Percentiles rank a stretch among this genome's conserved stretches.
phyloP scores from a whole-genome alignment of 2,329 filamentous ascomycete species.

The Xylaria sp. region DNA sequence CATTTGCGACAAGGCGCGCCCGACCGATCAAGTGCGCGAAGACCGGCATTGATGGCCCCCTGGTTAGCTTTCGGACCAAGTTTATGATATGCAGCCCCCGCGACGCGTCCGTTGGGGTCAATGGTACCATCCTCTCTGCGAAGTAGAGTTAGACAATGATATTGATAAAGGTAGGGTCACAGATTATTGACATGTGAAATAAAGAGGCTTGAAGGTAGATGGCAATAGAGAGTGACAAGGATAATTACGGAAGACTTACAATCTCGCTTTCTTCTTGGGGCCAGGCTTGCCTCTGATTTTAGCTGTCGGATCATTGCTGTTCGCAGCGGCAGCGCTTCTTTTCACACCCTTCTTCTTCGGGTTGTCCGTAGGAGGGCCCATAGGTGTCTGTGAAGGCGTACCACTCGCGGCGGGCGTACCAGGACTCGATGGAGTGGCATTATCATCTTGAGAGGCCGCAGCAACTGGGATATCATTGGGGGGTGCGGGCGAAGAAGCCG shows the following conservation, averaged over 20 bases:
- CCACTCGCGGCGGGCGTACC: conserved; percentile 67
- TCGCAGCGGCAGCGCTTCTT: conserved; percentile 71
- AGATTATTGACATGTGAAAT: background rate
- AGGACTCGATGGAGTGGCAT: conserved; percentile 68
- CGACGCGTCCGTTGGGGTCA: conserved; percentile 63
- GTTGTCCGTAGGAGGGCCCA: conserved; percentile 69
- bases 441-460: conserved; percentile 61
- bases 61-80: conserved; percentile 96
- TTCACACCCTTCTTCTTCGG: conserved; percentile 81
- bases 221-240: background rate
- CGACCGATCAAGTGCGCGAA: conserved; percentile 91
- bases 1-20: conserved; percentile 94
- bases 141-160: conserved; percentile 19
- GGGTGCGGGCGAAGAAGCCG: conserved; percentile 55
- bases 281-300: conserved; percentile 88
- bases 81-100: conserved; percentile 72
- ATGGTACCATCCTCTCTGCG: conserved; percentile 69
- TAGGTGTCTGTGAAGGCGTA: conserved; percentile 65
- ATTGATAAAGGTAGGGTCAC: background rate
- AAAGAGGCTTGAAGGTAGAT: background rate
- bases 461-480: conserved; percentile 50
- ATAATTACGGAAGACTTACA: conserved; percentile 71
- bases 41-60: conserved; percentile 95
- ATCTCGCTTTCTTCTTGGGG: conserved; percentile 93
- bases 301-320: conserved; percentile 66